A percentile compares a stretch with the other conserved stretches of the same genome.
phyloP scores from a whole-genome alignment of 768 basidiomycete species.

The Boletus rufocinnamomeus region DNA sequence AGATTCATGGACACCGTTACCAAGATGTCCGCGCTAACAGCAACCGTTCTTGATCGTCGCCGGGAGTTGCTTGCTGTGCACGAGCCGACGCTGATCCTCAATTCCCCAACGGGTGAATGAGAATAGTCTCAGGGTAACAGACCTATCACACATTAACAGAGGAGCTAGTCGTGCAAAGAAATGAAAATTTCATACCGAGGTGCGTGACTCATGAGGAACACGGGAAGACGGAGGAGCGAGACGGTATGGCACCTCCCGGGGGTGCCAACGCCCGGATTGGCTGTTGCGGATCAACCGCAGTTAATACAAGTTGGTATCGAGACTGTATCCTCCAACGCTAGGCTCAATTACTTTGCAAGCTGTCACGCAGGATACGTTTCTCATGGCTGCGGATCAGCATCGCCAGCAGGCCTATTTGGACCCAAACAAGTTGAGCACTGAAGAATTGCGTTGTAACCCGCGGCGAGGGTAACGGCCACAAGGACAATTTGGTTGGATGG shows the following conservation, averaged over 20 bases:
- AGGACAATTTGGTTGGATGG: slow-evolving; percentile 21
- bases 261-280: slow-evolving; percentile 22
- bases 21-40: slow-evolving; percentile 29
- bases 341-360: slow-evolving; percentile 2
- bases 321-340: slow-evolving; percentile 5
- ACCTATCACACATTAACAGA: slow-evolving; percentile 16
- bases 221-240: slow-evolving; percentile 15
- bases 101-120: slow-evolving; percentile 11
- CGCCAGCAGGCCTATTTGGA: slow-evolving; percentile 15
- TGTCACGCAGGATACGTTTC: slow-evolving; percentile 13
- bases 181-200: slow-evolving; percentile 25
- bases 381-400: slow-evolving; percentile 22
- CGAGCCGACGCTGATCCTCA: slow-evolving; percentile 32
- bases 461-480: slow-evolving; percentile 19
- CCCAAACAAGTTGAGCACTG: slow-evolving; percentile 6
- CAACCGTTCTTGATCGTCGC: slow-evolving; percentile 38
- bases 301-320: slow-evolving; percentile 15
- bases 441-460: slow-evolving; percentile 25
- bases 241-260: slow-evolving; percentile 5
- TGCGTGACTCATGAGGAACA: slow-evolving; percentile 17
- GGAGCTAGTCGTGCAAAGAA: slow-evolving; percentile 15
- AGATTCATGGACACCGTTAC: slow-evolving; percentile 32
- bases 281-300: slow-evolving; percentile 34
- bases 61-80: slow-evolving; percentile 35
- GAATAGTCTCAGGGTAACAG: slow-evolving; percentile 15